Evolutionary conservation across 2,329 filamentous ascomycete species (phyloP).

Genomic region (Sporothrix dimorphospora): DNA sequence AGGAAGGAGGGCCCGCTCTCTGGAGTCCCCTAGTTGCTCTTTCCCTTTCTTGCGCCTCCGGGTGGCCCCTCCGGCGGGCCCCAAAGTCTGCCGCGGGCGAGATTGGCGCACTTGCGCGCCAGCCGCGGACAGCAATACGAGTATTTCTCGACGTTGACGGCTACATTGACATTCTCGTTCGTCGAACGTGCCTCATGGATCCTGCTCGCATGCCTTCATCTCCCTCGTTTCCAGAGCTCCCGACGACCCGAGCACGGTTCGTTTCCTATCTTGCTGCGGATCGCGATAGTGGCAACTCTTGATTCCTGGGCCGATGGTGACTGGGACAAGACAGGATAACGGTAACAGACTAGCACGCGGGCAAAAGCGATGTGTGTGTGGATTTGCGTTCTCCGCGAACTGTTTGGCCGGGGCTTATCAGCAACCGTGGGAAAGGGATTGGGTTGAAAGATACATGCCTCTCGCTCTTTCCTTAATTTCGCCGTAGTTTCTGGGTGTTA

Average conservation of each 20-base stretch:
- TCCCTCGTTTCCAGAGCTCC: background rate
- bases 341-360: constrained; percentile 10
- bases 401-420: constrained; percentile 7
- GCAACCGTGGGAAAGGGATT: background rate
- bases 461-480: background rate
- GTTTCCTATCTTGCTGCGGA: background rate
- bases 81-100: background rate
- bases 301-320: background rate
- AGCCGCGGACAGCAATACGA: background rate
- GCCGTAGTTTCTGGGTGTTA: background rate
- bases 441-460: background rate
- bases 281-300: constrained; percentile 25
- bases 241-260: background rate
- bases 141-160: background rate
- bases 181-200: background rate
- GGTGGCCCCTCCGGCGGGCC: background rate
- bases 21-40: constrained; percentile 12
- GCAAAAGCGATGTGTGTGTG: constrained; percentile 16
- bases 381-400: constrained; percentile 9
- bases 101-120: constrained; percentile 1
- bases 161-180: background rate
- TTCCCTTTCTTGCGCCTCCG: constrained; percentile 3
- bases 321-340: background rate
- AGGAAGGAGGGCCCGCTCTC: constrained; percentile 13
- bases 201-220: background rate